phyloP scores from a whole-genome alignment of 768 basidiomycete species.

The Leccinum sublutescens region DNA sequence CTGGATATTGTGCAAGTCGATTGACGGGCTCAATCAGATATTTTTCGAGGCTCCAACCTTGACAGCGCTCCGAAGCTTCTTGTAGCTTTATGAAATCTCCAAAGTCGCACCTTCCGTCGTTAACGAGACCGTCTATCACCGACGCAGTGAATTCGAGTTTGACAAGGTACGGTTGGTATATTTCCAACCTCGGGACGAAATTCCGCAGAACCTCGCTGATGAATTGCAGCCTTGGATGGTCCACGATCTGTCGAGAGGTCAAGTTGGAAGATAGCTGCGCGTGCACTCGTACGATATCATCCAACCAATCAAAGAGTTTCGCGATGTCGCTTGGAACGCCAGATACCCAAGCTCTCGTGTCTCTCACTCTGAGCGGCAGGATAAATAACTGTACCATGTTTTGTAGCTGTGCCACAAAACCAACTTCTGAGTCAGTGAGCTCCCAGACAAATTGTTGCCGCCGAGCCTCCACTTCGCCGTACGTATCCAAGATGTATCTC shows the following conservation, averaged over 20 bases:
- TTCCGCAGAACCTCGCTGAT: constrained; percentile 58
- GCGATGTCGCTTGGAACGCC: constrained; percentile 73
- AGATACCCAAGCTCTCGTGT: constrained; percentile 72
- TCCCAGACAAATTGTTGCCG: constrained; percentile 70
- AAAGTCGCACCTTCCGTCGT: constrained; percentile 63
- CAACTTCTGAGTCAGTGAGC: constrained; percentile 64
- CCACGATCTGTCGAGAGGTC: constrained; percentile 38
- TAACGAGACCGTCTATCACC: constrained; percentile 48
- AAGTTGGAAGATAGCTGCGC: constrained; percentile 55
- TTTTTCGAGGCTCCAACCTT: constrained; percentile 61
- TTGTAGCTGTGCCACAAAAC: constrained; percentile 64
- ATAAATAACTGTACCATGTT: constrained; percentile 72
- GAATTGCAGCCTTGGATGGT: constrained; percentile 45
- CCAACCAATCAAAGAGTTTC: constrained; percentile 82
- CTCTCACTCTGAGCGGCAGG: constrained; percentile 69
- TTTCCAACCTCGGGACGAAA: constrained; percentile 68
- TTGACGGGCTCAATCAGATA: constrained; percentile 77
- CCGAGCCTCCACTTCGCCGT: constrained; percentile 52
- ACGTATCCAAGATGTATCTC: constrained; percentile 23
- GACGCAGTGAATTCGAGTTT: constrained; percentile 60
- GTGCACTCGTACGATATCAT: constrained; percentile 82
- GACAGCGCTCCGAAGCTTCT: constrained; percentile 51
- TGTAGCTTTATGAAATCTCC: constrained; percentile 81
- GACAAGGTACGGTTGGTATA: constrained; percentile 86
- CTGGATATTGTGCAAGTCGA: constrained; percentile 67